Percentiles rank a stretch among this genome's conserved stretches.
These are phyloP conservation scores for Tricholoma bakamatsutake DNA, from an alignment of 768 basidiomycete genomes.

Conservation along the genomic window DNA sequence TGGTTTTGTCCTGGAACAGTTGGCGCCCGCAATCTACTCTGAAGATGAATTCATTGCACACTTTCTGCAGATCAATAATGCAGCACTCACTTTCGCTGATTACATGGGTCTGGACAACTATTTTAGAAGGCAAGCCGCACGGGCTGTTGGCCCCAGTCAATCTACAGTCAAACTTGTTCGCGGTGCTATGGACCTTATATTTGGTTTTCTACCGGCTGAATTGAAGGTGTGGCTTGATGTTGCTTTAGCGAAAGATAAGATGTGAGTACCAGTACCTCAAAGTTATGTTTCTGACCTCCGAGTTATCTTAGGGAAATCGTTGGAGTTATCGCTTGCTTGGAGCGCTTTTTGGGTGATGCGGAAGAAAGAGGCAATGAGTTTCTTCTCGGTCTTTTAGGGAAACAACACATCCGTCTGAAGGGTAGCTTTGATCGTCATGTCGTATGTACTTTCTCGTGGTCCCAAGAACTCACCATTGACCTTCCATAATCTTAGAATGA, in stretches of 20 bases:
- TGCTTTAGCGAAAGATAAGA: constrained; percentile 64
- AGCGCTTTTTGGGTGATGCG: constrained; percentile 70
- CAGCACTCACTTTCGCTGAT: constrained; percentile 88
- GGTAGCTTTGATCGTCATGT: constrained; percentile 73
- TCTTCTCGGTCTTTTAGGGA: constrained; percentile 65
- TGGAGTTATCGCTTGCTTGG: constrained; percentile 74
- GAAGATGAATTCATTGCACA: constrained; percentile 89
- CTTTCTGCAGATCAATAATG: constrained; percentile 89
- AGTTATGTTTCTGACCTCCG: neutral
- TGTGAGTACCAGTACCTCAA: constrained; percentile 40
- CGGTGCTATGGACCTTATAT: constrained; percentile 90
- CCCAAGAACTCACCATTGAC: neutral
- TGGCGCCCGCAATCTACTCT: constrained; percentile 66
- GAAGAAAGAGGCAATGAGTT: constrained; percentile 79
- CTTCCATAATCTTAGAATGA: constrained; percentile 48
- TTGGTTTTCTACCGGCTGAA: constrained; percentile 85
- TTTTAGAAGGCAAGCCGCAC: constrained; percentile 86
- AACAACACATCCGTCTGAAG: constrained; percentile 75
- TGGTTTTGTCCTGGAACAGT: constrained; percentile 65
- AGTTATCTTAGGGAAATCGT: constrained; percentile 63
- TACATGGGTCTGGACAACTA: constrained; percentile 93
- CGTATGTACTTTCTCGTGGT: constrained; percentile 31
- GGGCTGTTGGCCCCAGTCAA: constrained; percentile 58
- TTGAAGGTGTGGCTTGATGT: constrained; percentile 81
- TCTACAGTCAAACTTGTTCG: constrained; percentile 76